Conservation (phyloP, 306 rosid species). For the Trifolium subterraneum region DNA sequence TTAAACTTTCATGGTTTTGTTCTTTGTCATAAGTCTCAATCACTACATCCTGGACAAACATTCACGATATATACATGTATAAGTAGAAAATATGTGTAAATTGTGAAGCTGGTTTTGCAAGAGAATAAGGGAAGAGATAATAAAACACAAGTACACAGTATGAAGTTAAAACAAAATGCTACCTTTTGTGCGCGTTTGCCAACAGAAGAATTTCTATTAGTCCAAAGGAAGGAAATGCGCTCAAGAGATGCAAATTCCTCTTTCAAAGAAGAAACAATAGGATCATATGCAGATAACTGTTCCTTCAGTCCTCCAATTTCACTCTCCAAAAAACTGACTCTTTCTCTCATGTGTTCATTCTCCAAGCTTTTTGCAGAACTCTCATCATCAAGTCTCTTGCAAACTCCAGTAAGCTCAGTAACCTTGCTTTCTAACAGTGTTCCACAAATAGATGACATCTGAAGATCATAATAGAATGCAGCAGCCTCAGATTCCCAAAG, state of each 20-base stretch:
- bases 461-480: slow-evolving; percentile 79
- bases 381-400: slow-evolving; percentile 72
- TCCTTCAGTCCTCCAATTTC: slow-evolving; percentile 64
- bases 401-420: slow-evolving; percentile 68
- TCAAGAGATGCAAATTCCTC: slow-evolving; percentile 78
- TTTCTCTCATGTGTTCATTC: slow-evolving; percentile 64
- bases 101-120: slow-evolving; percentile 33
- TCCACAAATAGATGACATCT: slow-evolving; percentile 72
- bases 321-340: slow-evolving; percentile 58
- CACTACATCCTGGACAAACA: slow-evolving; percentile 55
- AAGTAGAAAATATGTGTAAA: slow-evolving; percentile 13
- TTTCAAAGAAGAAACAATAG: slow-evolving; percentile 68
- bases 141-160: slow-evolving; percentile 1
- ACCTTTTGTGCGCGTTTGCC: slow-evolving; percentile 57
- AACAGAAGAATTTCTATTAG: slow-evolving; percentile 46
- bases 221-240: slow-evolving; percentile 59
- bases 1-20: slow-evolving; percentile 42
- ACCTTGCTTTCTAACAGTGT: slow-evolving; percentile 74
- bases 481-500: slow-evolving; percentile 89
- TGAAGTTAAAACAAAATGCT: slow-evolving; percentile 31
- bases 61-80: slow-evolving; percentile 34
- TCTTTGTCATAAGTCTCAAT: slow-evolving; percentile 46
- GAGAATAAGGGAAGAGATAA: slow-evolving; percentile 12
- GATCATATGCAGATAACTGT: slow-evolving; percentile 69
- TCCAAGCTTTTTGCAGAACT: slow-evolving; percentile 56